Evolutionary conservation across 78 protist genomes (phyloP), one percentile per base, ranked within the genome.

Genomic region (Isochrysis galbana): DNA sequence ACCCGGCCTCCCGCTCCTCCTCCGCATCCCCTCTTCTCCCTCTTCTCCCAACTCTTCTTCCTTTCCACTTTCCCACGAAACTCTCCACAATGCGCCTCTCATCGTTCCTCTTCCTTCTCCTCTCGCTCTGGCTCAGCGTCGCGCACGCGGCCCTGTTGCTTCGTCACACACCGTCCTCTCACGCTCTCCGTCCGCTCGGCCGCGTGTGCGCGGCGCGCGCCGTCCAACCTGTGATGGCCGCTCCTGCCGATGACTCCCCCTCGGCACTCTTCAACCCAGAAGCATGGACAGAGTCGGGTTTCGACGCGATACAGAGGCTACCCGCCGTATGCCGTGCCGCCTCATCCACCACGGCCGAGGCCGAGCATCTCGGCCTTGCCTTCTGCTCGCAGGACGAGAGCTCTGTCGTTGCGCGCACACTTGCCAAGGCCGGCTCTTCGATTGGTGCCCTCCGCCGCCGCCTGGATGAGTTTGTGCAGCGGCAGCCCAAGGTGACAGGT

Each of bases 331-430:
- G 84, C 84, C 84, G n/a, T 19, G 34, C 34, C 29, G 34, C 23
- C 14, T 26, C 39, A 48, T 77, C 55, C 55, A 11, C 14, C 14
- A 26, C 39, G n/a, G 84, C 84, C 26, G 93, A 90, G 41, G 26
- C 38, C 41, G 93, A 90, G 88, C 87, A 69, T 22, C 70, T 90
- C 39, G 38, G 36, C 22, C 44, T 69, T 32, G 29, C 88, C 29
- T 36, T 39, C 38, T 36, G 17, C 36, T 1, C 23, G 1, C 32
- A 2, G 38, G 39, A 25, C 44, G 54, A 74, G 61, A 39, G 14
- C 54, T 29, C 25, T 17, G 41, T 80, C 46, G 88, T 23, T 39
- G 44, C 22, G n/a, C 29, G 88, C 44, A 51, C 67, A 21, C 42
- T 90, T 39, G 2, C 74, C 4, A 26, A 10, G 10, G 87, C 92